Evolutionary conservation across 495 filamentous ascomycete genomes (phyloP).

Genomic region (Penicillium ochrochloron): DNA sequence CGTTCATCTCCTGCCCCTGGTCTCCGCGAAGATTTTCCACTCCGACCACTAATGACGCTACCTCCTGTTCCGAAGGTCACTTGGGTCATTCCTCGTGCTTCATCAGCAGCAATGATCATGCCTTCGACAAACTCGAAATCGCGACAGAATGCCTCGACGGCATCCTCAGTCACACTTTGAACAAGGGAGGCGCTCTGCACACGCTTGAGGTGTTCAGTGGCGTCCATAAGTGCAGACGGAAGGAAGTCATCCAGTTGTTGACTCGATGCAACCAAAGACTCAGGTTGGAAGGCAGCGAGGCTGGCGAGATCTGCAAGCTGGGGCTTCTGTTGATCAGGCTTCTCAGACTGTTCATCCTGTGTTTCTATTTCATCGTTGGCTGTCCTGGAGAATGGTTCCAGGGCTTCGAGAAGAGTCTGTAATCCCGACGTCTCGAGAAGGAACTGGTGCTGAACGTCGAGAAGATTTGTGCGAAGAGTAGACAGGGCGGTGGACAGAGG

Average conservation of each 20-base stretch:
- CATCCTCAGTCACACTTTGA: constrained; percentile 78
- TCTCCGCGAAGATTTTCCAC: constrained; percentile 30
- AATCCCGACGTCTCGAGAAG: constrained; percentile 78
- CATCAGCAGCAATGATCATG: constrained; percentile 63
- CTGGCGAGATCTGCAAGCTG: constrained; percentile 57
- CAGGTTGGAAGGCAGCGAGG: constrained; percentile 65
- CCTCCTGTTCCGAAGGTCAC: constrained; percentile 34
- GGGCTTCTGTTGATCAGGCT: constrained; percentile 42
- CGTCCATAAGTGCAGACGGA: constrained; percentile 90
- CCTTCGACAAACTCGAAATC: constrained; percentile 91
- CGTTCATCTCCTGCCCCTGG: constrained; percentile 29
- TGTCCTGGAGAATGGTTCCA: constrained; percentile 52
- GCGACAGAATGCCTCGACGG: constrained; percentile 82
- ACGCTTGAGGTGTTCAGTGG: constrained; percentile 74
- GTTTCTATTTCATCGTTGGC: constrained; percentile 20
- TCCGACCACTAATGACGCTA: constrained; percentile 33
- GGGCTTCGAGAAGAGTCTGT: constrained; percentile 65
- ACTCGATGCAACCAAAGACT: constrained; percentile 64
- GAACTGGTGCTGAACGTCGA: constrained; percentile 57
- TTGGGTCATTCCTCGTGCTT: constrained; percentile 46
- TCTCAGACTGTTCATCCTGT: constrained; percentile 19
- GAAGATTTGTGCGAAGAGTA: constrained; percentile 44
- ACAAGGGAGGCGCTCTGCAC: constrained; percentile 70
- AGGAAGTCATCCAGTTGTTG: constrained; percentile 89
- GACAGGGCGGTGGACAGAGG: constrained; percentile 45